Evolutionary conservation across 371 early-diverging fungal species (phyloP).

Genomic region (Mucor velutinosus): DNA sequence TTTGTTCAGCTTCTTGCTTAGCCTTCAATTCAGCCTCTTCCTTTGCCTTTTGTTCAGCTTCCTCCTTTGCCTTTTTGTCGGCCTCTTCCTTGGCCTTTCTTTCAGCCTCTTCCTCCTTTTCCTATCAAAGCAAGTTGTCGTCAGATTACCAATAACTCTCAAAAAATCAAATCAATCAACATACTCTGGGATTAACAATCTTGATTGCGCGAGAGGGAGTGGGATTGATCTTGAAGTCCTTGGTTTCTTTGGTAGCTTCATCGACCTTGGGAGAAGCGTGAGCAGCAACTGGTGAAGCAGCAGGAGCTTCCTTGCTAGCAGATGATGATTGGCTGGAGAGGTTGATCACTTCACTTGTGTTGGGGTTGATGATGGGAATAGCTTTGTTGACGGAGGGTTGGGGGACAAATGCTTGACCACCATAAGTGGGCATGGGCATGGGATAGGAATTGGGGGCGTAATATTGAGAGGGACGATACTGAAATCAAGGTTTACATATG

Average conservation of each 20-base stretch:
- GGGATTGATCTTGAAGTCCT: conserved; percentile 34
- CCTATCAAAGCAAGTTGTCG: conserved; percentile 7
- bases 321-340: conserved; percentile 15
- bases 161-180: neutral
- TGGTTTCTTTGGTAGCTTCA: conserved; percentile 37
- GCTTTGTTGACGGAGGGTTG: conserved; percentile 50
- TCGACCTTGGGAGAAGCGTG: conserved; percentile 6
- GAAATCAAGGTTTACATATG: neutral
- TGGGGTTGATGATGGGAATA: conserved; percentile 79
- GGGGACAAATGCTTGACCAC: conserved; percentile 47
- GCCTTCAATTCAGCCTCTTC: conserved; percentile 20
- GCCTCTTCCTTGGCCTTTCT: conserved; percentile 40
- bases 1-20: conserved; percentile 19
- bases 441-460: conserved; percentile 28
- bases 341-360: conserved; percentile 67
- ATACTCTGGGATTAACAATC: conserved; percentile 64
- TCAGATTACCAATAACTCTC: neutral
- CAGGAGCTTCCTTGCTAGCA: conserved; percentile 23
- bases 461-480: conserved; percentile 36
- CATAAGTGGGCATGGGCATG: conserved; percentile 35
- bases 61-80: conserved; percentile 13
- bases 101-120: conserved; percentile 48
- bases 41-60: conserved; percentile 27
- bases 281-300: conserved; percentile 15
- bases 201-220: conserved; percentile 56